A percentile compares a stretch with the other conserved stretches of the same genome.
Evolutionary conservation across 495 filamentous ascomycete genomes (phyloP).

Genomic region (Aspergillus wentii): DNA sequence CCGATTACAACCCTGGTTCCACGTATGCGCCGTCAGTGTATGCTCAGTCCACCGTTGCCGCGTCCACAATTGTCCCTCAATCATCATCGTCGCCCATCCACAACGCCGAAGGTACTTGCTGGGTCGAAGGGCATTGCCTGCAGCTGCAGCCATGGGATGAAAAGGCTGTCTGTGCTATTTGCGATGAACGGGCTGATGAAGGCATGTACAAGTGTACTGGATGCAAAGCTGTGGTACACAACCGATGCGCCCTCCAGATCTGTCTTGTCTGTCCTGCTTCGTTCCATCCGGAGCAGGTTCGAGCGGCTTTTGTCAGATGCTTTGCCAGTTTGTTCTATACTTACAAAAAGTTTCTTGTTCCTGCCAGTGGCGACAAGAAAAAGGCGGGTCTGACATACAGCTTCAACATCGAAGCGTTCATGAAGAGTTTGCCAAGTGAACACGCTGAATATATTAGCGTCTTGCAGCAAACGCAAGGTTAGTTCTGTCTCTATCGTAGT

Average conservation of each 20-base stretch:
- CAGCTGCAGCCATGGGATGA: slow-evolving; percentile 65
- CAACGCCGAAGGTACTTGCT: slow-evolving; percentile 80
- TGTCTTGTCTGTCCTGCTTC: slow-evolving; percentile 84
- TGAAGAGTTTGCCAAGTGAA: slow-evolving; percentile 84
- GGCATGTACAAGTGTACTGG: slow-evolving; percentile 81
- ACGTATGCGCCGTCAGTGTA: slow-evolving; percentile 94
- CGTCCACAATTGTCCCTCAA: slow-evolving; percentile 95
- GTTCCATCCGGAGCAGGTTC: slow-evolving; percentile 85
- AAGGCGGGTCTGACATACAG: slow-evolving; percentile 80
- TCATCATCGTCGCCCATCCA: slow-evolving; percentile 77
- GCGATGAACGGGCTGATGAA: slow-evolving; percentile 85
- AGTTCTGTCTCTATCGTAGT: no score
- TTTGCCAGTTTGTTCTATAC: slow-evolving; percentile 94
- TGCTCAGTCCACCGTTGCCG: slow-evolving; percentile 93
- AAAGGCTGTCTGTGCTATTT: slow-evolving; percentile 71
- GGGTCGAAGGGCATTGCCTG: slow-evolving; percentile 94
- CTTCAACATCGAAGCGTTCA: slow-evolving; percentile 92
- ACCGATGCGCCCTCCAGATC: slow-evolving; percentile 73
- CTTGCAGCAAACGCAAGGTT: slow-evolving; percentile 91
- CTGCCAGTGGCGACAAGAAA: slow-evolving; percentile 77
- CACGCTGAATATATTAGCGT: slow-evolving; percentile 83
- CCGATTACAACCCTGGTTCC: slow-evolving; percentile 67
- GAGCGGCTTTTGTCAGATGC: slow-evolving; percentile 90
- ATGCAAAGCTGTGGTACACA: slow-evolving; percentile 73
- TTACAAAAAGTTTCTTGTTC: slow-evolving; percentile 77